Base-by-base conservation (phyloP, 352 stramenopile species). In the Globisporangium uncinulatum region DNA sequence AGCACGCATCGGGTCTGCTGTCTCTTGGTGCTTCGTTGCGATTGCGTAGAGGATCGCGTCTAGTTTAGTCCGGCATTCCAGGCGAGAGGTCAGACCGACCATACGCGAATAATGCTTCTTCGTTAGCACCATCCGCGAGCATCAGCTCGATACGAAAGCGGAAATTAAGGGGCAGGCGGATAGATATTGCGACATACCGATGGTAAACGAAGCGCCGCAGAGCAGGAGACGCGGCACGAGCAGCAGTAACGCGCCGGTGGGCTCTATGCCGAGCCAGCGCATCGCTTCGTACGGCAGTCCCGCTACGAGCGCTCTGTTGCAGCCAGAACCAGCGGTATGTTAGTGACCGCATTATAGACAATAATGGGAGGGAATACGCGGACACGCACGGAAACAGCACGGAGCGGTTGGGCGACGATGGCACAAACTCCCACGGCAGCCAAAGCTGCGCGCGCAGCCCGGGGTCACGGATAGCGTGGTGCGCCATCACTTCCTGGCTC, bases 401-500 rank as follows among this genome's bases (percentile, higher is more conserved):
- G 13, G 85, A 92, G 63, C 81, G 83, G 51, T 90, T 93, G 36
- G 75, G 73, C 32, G 67, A 65, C 1, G 79, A 66, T 19, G 78
- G 61, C 51, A 79, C 59, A 46, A 79, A 95, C 63, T 95, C 85
- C 85, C 85, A 95, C 1, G 85, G 83, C 29, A 89, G 45, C 37
- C 86, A 71, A 13, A 90, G 63, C 24, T 76, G 64, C 21, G 63
- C 5, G 3, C 15, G 45, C 29, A 65, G 54, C 11, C 50, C 50
- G 4, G 48, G 42, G 6, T 62, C 47, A 21, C 19, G 43, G n/a
- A 91, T 41, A 13, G 76, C 69, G 47, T 80, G 64, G 24, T 67
- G 69, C 24, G 85, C 80, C 76, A 92, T 90, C 36, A 95, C 69
- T 63, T 95, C 85, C 58, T 88, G 83, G 50, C 79, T 89, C 71